Conservation (phyloP, 305 asterid genomes). For the Fraxinus platypoda region DNA sequence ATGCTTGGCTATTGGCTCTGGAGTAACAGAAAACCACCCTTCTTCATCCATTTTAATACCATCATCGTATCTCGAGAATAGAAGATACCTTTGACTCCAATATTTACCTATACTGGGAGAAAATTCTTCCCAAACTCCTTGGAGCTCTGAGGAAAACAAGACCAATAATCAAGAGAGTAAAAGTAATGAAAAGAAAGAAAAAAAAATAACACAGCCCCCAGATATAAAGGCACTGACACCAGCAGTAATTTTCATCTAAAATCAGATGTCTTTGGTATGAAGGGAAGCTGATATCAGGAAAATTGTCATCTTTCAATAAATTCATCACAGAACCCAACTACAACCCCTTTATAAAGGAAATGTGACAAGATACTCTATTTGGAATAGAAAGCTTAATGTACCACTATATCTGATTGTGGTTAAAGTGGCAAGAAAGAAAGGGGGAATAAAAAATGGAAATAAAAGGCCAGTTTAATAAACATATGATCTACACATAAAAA, state of each 20-base stretch:
- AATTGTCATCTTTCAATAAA: not conserved
- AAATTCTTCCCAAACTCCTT: constrained; percentile 40
- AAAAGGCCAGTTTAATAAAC: not conserved
- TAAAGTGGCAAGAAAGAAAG: not conserved
- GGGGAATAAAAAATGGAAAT: not conserved
- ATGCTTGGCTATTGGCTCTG: constrained; percentile 77
- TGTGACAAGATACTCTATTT: not conserved
- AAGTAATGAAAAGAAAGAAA: not conserved
- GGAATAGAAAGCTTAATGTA: not conserved
- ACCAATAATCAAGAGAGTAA: constrained; percentile 11
- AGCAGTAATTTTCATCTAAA: not conserved
- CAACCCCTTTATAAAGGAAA: not conserved
- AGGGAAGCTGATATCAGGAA: not conserved
- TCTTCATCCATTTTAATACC: constrained; percentile 93
- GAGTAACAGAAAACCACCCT: constrained; percentile 98
- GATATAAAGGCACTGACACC: not conserved
- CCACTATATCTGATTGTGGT: not conserved
- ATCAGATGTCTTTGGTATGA: not conserved
- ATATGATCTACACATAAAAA: not conserved
- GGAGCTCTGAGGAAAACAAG: constrained; percentile 34
- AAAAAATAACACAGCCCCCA: not conserved
- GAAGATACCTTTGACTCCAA: constrained; percentile 74
- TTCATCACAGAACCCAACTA: not conserved
- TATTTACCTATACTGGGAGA: constrained; percentile 65
- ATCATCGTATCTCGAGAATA: constrained; percentile 69